A percentile compares a stretch with the other conserved stretches of the same genome.
These are phyloP conservation scores for Gossypium australe DNA, from an alignment of 345 rosid genomes.

Conservation along the genomic window DNA sequence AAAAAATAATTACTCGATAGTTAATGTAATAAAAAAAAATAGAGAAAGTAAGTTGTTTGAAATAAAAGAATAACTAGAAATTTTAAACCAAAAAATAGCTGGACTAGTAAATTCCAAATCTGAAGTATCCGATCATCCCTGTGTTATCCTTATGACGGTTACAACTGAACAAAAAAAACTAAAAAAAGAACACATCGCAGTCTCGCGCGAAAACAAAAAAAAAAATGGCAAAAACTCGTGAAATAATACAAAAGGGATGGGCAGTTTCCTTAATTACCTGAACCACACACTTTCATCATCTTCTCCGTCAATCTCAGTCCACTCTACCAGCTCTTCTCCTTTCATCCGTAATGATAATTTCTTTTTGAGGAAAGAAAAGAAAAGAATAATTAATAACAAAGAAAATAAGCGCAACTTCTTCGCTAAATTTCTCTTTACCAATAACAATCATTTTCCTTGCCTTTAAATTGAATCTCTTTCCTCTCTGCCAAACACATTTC, in stretches of 20 bases:
- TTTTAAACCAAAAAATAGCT: no score
- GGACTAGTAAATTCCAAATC: background rate
- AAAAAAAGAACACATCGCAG: background rate
- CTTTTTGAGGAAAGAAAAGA: background rate
- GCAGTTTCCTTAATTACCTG: slow-evolving; percentile 8
- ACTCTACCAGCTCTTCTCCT: slow-evolving; percentile 11
- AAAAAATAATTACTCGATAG: no score
- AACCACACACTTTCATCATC: slow-evolving; percentile 33
- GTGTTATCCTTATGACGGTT: no score
- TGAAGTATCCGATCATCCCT: background rate
- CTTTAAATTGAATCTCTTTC: slow-evolving; percentile 13
- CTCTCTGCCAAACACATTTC: slow-evolving; percentile 3
- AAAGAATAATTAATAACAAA: background rate
- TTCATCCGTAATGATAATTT: background rate
- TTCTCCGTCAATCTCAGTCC: slow-evolving; percentile 21
- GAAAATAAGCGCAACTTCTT: slow-evolving; percentile 35
- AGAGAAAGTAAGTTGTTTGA: no score
- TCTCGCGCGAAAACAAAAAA: background rate
- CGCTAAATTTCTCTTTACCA: slow-evolving; percentile 18
- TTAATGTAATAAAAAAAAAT: no score
- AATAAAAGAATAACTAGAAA: no score
- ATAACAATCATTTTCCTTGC: background rate
- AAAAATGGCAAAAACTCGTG: slow-evolving; percentile 37
- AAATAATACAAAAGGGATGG: slow-evolving; percentile 22
- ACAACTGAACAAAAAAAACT: background rate